A percentile compares a stretch with the other conserved stretches of the same genome.
Evolutionary conservation across 495 filamentous ascomycete genomes (phyloP).

Genomic region (Stereocaulon alpinum): DNA sequence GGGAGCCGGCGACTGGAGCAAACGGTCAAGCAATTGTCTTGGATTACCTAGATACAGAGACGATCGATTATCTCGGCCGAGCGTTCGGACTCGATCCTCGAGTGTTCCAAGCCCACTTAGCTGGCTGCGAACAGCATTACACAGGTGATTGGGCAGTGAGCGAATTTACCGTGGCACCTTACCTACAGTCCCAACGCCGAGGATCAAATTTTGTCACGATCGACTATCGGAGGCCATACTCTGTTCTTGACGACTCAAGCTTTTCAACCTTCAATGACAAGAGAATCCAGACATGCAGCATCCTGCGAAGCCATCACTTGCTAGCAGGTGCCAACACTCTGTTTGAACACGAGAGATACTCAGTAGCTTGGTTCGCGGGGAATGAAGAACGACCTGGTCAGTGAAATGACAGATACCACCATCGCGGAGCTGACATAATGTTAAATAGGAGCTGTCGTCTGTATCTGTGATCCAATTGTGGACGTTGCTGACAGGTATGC

Average conservation of each 20-base stretch:
- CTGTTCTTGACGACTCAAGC: neutral
- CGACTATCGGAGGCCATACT: slow-evolving; percentile 7
- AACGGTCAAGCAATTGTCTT: slow-evolving; percentile 5
- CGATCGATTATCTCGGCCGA: slow-evolving; percentile 1
- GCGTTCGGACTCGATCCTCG: neutral
- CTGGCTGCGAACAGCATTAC: slow-evolving; percentile 7
- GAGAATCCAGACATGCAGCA: neutral
- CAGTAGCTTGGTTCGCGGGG: slow-evolving; percentile 1
- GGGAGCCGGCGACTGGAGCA: neutral
- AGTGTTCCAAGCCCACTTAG: slow-evolving; percentile 6
- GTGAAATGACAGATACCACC: neutral
- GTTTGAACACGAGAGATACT: slow-evolving; percentile 4
- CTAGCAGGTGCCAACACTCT: neutral
- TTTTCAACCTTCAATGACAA: neutral
- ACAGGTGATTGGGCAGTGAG: neutral
- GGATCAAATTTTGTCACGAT: neutral
- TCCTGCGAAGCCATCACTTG: slow-evolving; percentile 2
- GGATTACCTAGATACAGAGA: slow-evolving; percentile 7
- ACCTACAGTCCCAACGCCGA: neutral
- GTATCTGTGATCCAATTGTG: slow-evolving; percentile 1
- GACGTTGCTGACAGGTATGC: neutral
- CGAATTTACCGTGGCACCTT: neutral
- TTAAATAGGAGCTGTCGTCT: neutral
- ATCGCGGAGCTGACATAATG: neutral
- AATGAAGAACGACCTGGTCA: neutral